Conservation (phyloP, 2,329 filamentous ascomycete species). For the Knufia fluminis region DNA sequence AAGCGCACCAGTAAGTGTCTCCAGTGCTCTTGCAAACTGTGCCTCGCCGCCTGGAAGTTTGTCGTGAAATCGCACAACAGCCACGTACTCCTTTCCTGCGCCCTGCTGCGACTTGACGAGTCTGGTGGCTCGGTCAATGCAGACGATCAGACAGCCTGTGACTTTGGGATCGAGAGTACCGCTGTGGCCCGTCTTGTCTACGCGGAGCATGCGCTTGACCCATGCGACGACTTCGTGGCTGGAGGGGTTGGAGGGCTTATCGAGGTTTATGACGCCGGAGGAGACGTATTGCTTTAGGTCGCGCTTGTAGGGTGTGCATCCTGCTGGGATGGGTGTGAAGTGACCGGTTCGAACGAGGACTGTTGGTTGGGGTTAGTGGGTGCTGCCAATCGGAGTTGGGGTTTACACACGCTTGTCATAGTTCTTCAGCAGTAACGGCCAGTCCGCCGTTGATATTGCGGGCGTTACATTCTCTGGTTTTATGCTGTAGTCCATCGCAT, state of each 20-base stretch:
- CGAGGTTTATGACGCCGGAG: slow-evolving; percentile 95
- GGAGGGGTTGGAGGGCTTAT: slow-evolving; percentile 95
- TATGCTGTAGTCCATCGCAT: slow-evolving; percentile 60
- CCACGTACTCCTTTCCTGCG: slow-evolving; percentile 98
- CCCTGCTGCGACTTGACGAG: slow-evolving; percentile 98
- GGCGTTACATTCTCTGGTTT: slow-evolving; percentile 80
- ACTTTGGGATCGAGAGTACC: slow-evolving; percentile 98
- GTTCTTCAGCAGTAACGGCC: slow-evolving; percentile 92
- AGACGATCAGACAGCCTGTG: slow-evolving; percentile 88
- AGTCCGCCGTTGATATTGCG: slow-evolving; percentile 73
- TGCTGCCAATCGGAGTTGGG: background rate
- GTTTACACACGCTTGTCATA: slow-evolving; percentile 72
- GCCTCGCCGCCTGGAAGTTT: slow-evolving; percentile 88
- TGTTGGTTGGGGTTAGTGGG: slow-evolving; percentile 31
- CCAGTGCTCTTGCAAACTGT: slow-evolving; percentile 84
- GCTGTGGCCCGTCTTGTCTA: slow-evolving; percentile 96
- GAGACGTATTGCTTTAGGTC: slow-evolving; percentile 96
- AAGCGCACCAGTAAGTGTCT: slow-evolving; percentile 90
- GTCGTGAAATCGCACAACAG: slow-evolving; percentile 89
- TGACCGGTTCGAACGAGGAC: slow-evolving; percentile 90
- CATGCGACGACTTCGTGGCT: slow-evolving; percentile 98
- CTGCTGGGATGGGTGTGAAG: slow-evolving; percentile 92
- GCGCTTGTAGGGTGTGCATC: slow-evolving; percentile 82
- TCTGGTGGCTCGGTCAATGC: slow-evolving; percentile 91
- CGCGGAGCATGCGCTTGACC: slow-evolving; percentile 93